Conservation (phyloP, 805 yeast genomes). For the Saccharomycopsis capsularis region DNA sequence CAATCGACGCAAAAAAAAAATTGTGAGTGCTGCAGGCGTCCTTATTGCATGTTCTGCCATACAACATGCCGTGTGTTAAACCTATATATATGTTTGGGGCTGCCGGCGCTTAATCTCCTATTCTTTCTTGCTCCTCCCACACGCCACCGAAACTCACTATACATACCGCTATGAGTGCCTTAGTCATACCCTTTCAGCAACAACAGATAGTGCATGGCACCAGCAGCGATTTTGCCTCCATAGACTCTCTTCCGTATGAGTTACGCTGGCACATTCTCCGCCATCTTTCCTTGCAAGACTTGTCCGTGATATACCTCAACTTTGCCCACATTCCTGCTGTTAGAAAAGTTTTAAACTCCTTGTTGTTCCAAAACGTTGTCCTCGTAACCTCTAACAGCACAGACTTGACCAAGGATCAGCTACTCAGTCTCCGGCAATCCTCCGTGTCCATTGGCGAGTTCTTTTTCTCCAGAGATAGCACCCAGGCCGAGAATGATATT, state of each 20-base stretch:
- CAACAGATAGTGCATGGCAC: too few species aligned
- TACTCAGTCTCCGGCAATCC: background rate
- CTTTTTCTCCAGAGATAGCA: background rate
- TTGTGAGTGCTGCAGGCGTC: too few species aligned
- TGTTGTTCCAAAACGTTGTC: slow-evolving; percentile 5
- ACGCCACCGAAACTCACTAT: too few species aligned
- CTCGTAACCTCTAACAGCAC: background rate
- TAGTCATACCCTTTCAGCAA: too few species aligned
- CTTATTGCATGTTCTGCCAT: too few species aligned
- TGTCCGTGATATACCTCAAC: background rate
- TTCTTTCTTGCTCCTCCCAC: too few species aligned
- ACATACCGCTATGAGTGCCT: too few species aligned
- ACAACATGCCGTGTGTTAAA: too few species aligned
- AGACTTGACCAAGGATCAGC: slow-evolving; percentile 1
- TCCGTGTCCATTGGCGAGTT: background rate
- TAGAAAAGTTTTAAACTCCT: background rate
- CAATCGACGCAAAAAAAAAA: too few species aligned
- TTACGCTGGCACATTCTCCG: background rate
- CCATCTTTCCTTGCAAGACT: background rate
- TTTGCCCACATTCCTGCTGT: background rate
- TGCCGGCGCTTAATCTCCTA: too few species aligned
- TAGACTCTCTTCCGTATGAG: background rate
- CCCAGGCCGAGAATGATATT: background rate
- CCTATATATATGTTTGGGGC: too few species aligned
- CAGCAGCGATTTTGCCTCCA: too few species aligned